A percentile compares a stretch with the other conserved stretches of the same genome.
Conservation (phyloP, 768 basidiomycete species). For the Boletus fagicola region DNA sequence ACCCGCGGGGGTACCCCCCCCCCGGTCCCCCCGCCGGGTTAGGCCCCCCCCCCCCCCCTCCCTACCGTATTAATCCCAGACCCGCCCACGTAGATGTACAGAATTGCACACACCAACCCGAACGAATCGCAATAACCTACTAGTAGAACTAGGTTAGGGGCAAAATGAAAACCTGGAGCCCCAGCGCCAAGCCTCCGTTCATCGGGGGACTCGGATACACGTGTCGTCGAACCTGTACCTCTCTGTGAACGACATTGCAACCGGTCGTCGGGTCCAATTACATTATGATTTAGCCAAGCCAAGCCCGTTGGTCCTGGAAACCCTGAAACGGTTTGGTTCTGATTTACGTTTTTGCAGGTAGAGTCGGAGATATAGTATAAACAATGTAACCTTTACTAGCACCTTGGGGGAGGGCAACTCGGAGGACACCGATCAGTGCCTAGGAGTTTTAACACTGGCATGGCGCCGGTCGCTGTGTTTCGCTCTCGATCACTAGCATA, state of each 20-base stretch:
- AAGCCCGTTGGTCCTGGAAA: not conserved
- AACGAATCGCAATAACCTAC: not conserved
- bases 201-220: not conserved
- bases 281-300: not conserved
- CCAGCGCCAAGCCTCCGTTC: constrained; percentile 8
- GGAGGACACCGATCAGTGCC: not conserved
- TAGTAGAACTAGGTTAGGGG: not conserved
- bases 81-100: not conserved
- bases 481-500: not conserved
- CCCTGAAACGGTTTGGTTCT: constrained; percentile 11
- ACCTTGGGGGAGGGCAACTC: constrained; percentile 1
- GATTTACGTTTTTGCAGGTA: constrained; percentile 22
- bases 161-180: not conserved
- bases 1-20: too few relatives aligned
- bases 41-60: too few relatives aligned
- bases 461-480: not conserved
- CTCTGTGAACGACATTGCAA: not conserved
- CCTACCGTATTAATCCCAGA: not conserved
- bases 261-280: not conserved
- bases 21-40: too few relatives aligned
- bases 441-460: not conserved
- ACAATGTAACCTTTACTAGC: not conserved
- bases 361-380: not conserved
- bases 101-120: not conserved
- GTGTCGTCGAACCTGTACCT: not conserved